Percentiles rank a stretch among this genome's conserved stretches.
These are phyloP conservation scores for Corymbia citriodora DNA, from an alignment of 441 rosid genomes.

Conservation along the genomic window DNA sequence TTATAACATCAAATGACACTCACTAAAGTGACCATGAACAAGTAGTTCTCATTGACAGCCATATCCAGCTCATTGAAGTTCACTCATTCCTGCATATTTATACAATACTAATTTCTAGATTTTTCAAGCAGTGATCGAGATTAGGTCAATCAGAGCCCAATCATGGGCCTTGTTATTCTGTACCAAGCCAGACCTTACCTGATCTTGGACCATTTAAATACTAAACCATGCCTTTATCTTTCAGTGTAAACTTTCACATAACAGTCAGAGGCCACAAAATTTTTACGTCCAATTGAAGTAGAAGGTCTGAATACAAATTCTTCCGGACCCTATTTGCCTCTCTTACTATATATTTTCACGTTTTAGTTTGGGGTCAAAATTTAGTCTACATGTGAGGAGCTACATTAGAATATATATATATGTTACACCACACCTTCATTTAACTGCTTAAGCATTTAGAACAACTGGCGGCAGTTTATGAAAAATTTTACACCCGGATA, in stretches of 20 bases:
- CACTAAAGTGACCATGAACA: neutral
- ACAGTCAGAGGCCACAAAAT: neutral
- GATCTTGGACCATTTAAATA: neutral
- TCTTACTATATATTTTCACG: neutral
- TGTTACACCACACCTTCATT: rapidly evolving
- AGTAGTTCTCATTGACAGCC: neutral
- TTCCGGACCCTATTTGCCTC: neutral
- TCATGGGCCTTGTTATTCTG: too few species aligned
- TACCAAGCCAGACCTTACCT: neutral
- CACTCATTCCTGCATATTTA: neutral
- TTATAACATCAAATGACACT: neutral
- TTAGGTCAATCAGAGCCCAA: too few species aligned
- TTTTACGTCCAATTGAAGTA: neutral
- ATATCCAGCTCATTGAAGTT: neutral
- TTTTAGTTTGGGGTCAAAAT: neutral
- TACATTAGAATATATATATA: neutral
- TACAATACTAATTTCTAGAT: neutral
- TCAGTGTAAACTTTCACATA: neutral
- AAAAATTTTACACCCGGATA: neutral
- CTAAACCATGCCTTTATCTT: rapidly evolving
- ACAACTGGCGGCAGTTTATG: rapidly evolving
- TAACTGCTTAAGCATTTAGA: neutral
- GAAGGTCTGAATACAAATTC: neutral
- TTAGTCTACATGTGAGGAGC: rapidly evolving
- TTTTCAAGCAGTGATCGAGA: neutral